Percentiles rank a stretch among this genome's conserved stretches.
Conservation (phyloP, 306 rosid species). For the Crotalaria pallida region DNA sequence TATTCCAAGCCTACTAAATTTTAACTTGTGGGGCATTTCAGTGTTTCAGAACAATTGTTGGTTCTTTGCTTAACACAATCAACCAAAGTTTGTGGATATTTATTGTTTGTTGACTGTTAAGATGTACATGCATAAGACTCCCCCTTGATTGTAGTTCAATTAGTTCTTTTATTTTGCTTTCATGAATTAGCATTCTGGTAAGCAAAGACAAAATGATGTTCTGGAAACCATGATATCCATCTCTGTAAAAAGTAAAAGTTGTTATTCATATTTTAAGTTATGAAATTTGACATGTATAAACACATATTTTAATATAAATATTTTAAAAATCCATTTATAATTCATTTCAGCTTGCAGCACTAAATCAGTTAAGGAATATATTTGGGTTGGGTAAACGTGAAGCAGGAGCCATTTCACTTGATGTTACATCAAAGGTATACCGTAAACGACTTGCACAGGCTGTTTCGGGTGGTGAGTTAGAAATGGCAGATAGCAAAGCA, state of each 20-base stretch:
- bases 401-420: conserved; percentile 72
- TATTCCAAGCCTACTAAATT: background rate
- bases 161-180: background rate
- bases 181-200: background rate
- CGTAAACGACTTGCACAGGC: conserved; percentile 76
- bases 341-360: conserved; percentile 52
- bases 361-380: conserved; percentile 83
- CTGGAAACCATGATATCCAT: background rate
- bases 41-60: background rate
- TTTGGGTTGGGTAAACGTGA: conserved; percentile 93
- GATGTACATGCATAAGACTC: background rate
- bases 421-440: conserved; percentile 70
- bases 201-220: background rate
- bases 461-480: conserved; percentile 64
- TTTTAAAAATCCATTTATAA: conserved; percentile 2
- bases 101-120: background rate
- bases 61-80: background rate
- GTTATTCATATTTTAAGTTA: background rate
- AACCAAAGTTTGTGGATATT: background rate
- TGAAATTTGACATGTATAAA: background rate
- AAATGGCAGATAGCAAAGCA: conserved; percentile 93
- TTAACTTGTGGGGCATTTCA: background rate
- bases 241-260: background rate
- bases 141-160: background rate
- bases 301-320: background rate